phyloP scores from a whole-genome alignment of 2,329 filamentous ascomycete genomes.

The Chaetothyriales sp. region DNA sequence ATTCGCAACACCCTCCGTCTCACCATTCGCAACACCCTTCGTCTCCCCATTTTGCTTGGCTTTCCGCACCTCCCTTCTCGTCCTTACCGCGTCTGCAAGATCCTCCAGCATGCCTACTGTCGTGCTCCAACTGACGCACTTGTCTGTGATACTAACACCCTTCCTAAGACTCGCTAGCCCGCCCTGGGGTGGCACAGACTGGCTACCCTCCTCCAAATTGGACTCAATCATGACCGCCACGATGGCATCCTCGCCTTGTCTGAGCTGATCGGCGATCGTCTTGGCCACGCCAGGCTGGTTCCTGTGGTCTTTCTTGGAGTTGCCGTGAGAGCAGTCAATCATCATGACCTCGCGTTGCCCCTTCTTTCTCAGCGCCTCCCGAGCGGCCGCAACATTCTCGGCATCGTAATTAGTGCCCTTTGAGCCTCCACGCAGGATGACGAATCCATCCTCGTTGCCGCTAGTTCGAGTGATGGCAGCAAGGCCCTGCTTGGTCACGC shows the following conservation, averaged over 20 bases:
- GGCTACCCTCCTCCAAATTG: constrained; percentile 86
- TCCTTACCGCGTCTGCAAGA: constrained; percentile 68
- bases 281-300: constrained; percentile 92
- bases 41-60: constrained; percentile 17
- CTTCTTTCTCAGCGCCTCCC: constrained; percentile 62
- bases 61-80: constrained; percentile 44
- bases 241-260: constrained; percentile 68
- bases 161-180: constrained; percentile 73
- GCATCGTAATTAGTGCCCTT: constrained; percentile 90
- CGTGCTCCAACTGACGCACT: constrained; percentile 85
- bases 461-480: constrained; percentile 88
- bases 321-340: constrained; percentile 97
- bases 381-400: constrained; percentile 69
- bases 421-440: constrained; percentile 83
- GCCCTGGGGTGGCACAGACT: constrained; percentile 73
- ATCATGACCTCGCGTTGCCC: constrained; percentile 67
- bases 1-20: too few relatives aligned
- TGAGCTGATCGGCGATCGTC: constrained; percentile 68
- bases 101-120: constrained; percentile 73
- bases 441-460: constrained; percentile 94
- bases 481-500: constrained; percentile 89
- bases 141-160: constrained; percentile 93
- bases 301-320: constrained; percentile 89
- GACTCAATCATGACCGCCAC: constrained; percentile 99
- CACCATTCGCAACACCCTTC: constrained; percentile 8